phyloP scores from a whole-genome alignment of 352 stramenopile species.

The Globisporangium spinosum region DNA sequence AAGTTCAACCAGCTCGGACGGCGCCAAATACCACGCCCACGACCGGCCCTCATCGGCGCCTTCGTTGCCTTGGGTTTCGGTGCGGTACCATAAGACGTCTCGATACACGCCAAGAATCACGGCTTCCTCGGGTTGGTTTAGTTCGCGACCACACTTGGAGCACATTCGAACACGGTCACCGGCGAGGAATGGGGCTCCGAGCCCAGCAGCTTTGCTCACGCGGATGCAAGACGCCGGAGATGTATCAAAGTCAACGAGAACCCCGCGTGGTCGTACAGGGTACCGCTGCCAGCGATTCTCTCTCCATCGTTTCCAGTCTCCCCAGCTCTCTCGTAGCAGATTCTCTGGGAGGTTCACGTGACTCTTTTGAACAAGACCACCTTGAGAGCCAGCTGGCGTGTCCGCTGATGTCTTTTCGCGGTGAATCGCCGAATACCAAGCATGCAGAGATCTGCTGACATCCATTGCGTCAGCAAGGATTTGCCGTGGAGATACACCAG shows the following conservation, averaged over 20 bases:
- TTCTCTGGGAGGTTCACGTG: conserved; percentile 47
- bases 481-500: conserved; percentile 67
- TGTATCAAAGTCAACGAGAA: conserved; percentile 94
- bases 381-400: conserved; percentile 5
- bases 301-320: conserved; percentile 83
- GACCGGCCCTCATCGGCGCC: conserved; percentile 89
- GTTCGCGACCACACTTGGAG: conserved; percentile 90
- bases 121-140: conserved; percentile 96
- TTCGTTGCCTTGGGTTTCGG: conserved; percentile 96
- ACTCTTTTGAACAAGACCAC: conserved; percentile 6
- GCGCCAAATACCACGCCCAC: conserved; percentile 95
- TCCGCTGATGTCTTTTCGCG: conserved; percentile 20
- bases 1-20: conserved; percentile 88
- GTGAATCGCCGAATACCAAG: conserved; percentile 69
- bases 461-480: conserved; percentile 86
- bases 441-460: conserved; percentile 86
- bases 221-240: conserved; percentile 86
- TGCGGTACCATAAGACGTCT: conserved; percentile 92
- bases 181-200: conserved; percentile 88
- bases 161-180: conserved; percentile 94
- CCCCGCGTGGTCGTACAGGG: conserved; percentile 70
- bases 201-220: conserved; percentile 86
- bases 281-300: conserved; percentile 82
- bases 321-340: conserved; percentile 72
- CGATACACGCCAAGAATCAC: conserved; percentile 93